These are phyloP conservation scores for Gentiana straminea DNA, from an alignment of 257 asterid genomes.

Conservation along the genomic window DNA sequence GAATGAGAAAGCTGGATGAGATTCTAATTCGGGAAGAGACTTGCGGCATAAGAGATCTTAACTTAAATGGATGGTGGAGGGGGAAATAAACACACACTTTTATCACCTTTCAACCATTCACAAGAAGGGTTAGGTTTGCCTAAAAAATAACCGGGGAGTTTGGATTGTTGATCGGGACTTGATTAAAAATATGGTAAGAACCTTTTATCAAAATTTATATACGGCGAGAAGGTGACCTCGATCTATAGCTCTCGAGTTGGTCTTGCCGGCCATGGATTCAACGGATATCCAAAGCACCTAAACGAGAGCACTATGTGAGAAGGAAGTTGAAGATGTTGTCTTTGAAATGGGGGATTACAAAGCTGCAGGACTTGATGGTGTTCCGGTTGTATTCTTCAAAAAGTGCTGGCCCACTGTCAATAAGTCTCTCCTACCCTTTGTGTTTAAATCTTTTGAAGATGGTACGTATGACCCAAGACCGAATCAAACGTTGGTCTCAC, in stretches of 20 bases:
- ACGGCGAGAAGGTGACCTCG: neutral
- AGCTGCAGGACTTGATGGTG: too few species aligned
- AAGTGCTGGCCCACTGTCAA: neutral
- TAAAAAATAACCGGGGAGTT: neutral
- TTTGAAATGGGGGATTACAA: too few species aligned
- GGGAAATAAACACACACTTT: too few species aligned
- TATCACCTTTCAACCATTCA: too few species aligned
- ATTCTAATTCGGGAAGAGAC: too few species aligned
- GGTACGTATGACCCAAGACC: neutral
- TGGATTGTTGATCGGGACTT: neutral
- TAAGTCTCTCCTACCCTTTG: neutral
- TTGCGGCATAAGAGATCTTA: too few species aligned
- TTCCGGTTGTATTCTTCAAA: neutral
- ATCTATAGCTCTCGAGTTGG: neutral
- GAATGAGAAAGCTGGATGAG: too few species aligned
- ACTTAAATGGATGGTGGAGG: too few species aligned
- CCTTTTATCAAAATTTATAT: neutral
- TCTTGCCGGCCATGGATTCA: neutral
- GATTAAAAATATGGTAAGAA: neutral
- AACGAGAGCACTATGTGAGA: neutral
- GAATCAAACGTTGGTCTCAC: too few species aligned
- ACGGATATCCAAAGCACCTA: neutral
- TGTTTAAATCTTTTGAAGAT: too few species aligned
- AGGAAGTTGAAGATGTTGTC: neutral
- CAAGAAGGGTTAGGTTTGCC: neutral